phyloP scores from a whole-genome alignment of 2,329 filamentous ascomycete genomes.

The Talaromyces sp. region DNA sequence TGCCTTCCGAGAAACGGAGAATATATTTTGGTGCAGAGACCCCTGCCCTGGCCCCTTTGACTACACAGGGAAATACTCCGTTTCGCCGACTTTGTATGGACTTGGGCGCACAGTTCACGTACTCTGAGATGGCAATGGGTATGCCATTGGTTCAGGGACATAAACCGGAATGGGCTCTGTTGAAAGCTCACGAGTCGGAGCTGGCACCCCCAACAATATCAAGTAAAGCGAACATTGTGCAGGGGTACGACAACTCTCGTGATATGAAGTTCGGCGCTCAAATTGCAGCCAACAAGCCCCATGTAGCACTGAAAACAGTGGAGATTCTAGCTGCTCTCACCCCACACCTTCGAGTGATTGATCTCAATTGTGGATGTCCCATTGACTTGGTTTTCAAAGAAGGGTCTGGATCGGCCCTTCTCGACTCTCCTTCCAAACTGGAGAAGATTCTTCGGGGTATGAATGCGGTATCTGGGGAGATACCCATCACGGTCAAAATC shows the following conservation, averaged over 20 bases:
- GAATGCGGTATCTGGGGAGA: conserved; percentile 85
- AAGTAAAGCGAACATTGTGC: conserved; percentile 50
- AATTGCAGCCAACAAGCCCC: conserved; percentile 87
- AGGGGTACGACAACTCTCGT: conserved; percentile 72
- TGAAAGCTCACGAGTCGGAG: conserved; percentile 88
- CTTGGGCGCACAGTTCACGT: conserved; percentile 85
- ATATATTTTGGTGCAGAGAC: conserved; percentile 94
- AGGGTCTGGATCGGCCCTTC: conserved; percentile 82
- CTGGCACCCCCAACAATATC: conserved; percentile 64
- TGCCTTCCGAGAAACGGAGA: conserved; percentile 85
- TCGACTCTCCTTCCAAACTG: conserved; percentile 82
- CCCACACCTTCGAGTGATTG: conserved; percentile 81
- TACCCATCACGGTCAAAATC: conserved; percentile 92
- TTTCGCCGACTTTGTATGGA: conserved; percentile 87
- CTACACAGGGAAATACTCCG: conserved; percentile 92
- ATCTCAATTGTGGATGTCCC: conserved; percentile 94
- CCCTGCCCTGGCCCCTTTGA: conserved; percentile 86
- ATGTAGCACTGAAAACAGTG: conserved; percentile 81
- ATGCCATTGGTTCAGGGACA: conserved; percentile 83
- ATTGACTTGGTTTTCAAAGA: conserved; percentile 89
- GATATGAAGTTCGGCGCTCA: conserved; percentile 90
- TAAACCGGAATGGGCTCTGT: conserved; percentile 88
- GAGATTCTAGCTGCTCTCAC: conserved; percentile 72
- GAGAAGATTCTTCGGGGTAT: conserved; percentile 95
- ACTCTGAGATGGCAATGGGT: conserved; percentile 97